Percentiles rank a stretch among this genome's conserved stretches.
Conservation (phyloP, 169 alveolate species). For the Miamiensis avidus region DNA sequence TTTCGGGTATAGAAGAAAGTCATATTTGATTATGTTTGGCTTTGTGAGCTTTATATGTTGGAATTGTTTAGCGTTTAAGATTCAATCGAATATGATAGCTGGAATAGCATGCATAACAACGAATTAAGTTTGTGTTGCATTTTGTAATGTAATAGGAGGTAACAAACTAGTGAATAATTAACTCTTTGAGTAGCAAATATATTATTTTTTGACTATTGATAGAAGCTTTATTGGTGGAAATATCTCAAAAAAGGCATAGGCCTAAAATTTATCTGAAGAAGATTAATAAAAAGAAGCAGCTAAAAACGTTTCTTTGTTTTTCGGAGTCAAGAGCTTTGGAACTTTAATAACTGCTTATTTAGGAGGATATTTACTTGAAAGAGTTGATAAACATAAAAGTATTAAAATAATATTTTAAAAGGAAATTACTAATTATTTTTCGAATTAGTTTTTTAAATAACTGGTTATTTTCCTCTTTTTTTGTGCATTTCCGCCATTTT, state of each 20-base stretch:
- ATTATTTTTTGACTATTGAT: no score
- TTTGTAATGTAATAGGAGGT: conserved; percentile 72
- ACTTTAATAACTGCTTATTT: conserved; percentile 91
- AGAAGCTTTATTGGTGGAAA: conserved; percentile 58
- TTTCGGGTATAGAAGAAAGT: conserved; percentile 71
- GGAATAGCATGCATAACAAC: conserved; percentile 44
- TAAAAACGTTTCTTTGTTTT: conserved; percentile 87
- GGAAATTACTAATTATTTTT: no score
- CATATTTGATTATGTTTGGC: conserved; percentile 65
- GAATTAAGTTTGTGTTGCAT: conserved; percentile 59
- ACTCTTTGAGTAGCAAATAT: not conserved
- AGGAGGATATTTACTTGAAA: conserved; percentile 91
- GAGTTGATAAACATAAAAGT: conserved; percentile 63
- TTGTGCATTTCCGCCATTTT: conserved; percentile 82
- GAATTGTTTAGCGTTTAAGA: conserved; percentile 50
- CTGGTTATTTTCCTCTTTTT: conserved; percentile 85
- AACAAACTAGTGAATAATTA: no score
- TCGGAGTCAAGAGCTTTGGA: conserved; percentile 91
- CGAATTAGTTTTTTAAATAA: conserved; percentile 70
- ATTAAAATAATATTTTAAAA: no score
- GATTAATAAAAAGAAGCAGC: conserved; percentile 62
- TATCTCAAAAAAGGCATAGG: conserved; percentile 27
- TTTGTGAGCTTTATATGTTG: conserved; percentile 53
- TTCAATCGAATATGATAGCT: conserved; percentile 16
- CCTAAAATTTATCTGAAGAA: conserved; percentile 9